Evolutionary conservation across 345 rosid genomes (phyloP), one percentile per base, ranked within the genome.

Genomic region (Rhizophora apiculata): DNA sequence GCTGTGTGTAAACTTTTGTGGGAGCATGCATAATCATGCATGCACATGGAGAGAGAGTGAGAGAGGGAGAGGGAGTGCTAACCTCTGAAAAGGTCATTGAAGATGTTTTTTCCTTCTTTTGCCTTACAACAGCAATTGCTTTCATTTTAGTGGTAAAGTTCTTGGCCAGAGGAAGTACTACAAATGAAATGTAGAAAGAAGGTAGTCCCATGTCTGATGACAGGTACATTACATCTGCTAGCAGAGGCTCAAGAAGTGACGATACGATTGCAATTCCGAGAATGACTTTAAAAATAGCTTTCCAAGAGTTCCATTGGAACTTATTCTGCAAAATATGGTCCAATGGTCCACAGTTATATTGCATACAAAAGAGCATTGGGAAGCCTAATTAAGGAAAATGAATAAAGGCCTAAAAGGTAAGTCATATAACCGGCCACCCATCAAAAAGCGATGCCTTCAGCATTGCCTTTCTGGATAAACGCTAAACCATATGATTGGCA

Each of bases 191-290:
- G 24, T 52, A 52, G 56, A 52, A 52, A 13, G 48, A 43, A 7
- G 82, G 76, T 13, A 81, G 69, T 65, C 66, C 69, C 5, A 73
- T 70, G 24, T 77, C 59, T n/a, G 55, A 56, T 2, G 81, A 80
- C 72, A 83, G 76, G 18, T 69, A 67, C 32, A 73, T 70, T 13
- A 79, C 82, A 19, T 76, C 74, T 3, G 68, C 56, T 32, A 77
- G 62, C 18, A 81, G 76, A 32, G 83, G 85, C 22, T 74, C 69
- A 16, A 75, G 83, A 2, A 79, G 67, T 10, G 67, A 63, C 1
- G 83, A 52, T 36, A 76, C 61, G 7, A 81, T 70, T 16, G 57
- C 43, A 11, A 74, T 31, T 54, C 83, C 85, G 2, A 74, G 8
- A 20, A 72, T 21, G 60, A 81, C 22, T 13, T 43, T 21, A 10